Conservation (phyloP, 1,284 basidiomycete genomes). For the Trametes hirsuta region DNA sequence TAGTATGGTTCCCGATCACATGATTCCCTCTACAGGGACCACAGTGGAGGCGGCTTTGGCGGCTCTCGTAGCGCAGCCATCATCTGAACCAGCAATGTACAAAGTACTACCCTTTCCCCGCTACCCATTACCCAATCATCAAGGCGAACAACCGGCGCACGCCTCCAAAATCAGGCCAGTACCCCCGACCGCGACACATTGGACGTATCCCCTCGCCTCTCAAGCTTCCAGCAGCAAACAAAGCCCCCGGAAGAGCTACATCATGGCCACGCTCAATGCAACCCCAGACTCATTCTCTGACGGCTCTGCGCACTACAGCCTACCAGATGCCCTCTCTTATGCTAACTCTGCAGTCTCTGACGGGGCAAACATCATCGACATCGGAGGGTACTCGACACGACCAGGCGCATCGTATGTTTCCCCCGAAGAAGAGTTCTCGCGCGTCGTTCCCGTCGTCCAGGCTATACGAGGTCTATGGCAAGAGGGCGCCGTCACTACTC, state of each 20-base stretch:
- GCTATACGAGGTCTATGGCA: constrained; percentile 39
- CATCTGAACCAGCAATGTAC: constrained; percentile 51
- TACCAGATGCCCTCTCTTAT: constrained; percentile 56
- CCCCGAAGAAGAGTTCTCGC: constrained; percentile 71
- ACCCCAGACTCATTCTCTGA: constrained; percentile 99
- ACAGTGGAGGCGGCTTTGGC: constrained; percentile 52
- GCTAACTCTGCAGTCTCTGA: constrained; percentile 46
- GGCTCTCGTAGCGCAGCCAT: constrained; percentile 38
- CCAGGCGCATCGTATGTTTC: constrained; percentile 76
- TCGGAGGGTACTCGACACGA: constrained; percentile 94
- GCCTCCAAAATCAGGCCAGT: constrained; percentile 29
- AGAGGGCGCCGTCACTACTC: constrained; percentile 17
- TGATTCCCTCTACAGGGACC: constrained; percentile 61
- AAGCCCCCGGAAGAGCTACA: constrained; percentile 51
- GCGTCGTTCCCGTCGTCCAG: constrained; percentile 76
- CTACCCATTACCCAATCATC: constrained; percentile 42
- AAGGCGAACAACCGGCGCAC: constrained; percentile 13
- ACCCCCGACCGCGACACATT: constrained; percentile 56
- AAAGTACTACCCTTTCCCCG: constrained; percentile 70
- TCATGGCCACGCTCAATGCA: constrained; percentile 95
- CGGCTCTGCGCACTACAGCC: constrained; percentile 63
- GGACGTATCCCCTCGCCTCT: constrained; percentile 47
- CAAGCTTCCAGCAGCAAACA: constrained; percentile 26
- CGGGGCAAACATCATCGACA: constrained; percentile 84
- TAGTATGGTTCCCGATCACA: constrained; percentile 73